Evolutionary conservation across 106 monocot genomes (phyloP).

Genomic region (Amphibolis antarctica): DNA sequence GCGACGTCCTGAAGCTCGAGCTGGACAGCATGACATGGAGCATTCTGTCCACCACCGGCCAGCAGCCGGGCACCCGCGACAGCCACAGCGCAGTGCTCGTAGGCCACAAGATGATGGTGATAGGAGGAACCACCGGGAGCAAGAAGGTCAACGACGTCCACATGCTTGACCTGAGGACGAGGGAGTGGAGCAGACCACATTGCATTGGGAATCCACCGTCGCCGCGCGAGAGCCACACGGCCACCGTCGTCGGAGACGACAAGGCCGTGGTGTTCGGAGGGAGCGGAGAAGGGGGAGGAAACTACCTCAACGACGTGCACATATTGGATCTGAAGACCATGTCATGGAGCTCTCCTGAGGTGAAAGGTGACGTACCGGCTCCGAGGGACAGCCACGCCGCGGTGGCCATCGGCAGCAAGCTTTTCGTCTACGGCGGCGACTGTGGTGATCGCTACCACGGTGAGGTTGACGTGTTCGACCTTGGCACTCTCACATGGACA

Average conservation of each 20-base stretch:
- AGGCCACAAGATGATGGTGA: conserved; percentile 55
- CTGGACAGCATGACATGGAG: conserved; percentile 74
- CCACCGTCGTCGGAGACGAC: conserved; percentile 41
- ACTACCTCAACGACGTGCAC: conserved; percentile 88
- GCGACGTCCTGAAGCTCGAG: conserved; percentile 66
- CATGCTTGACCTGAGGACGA: conserved; percentile 50
- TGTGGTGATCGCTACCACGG: conserved; percentile 85
- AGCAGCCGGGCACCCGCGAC: conserved; percentile 62
- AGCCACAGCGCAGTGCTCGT: conserved; percentile 56
- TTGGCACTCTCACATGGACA: conserved; percentile 65
- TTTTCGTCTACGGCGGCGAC: conserved; percentile 77
- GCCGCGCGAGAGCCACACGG: conserved; percentile 75
- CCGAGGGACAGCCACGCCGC: conserved; percentile 85
- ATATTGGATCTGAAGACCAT: conserved; percentile 62
- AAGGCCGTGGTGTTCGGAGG: conserved; percentile 74
- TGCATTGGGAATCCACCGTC: conserved; percentile 55
- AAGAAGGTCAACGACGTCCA: conserved; percentile 89
- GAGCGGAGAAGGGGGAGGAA: conserved; percentile 79
- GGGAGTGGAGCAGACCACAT: conserved; percentile 60
- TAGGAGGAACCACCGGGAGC: conserved; percentile 74
- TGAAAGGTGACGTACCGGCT: conserved; percentile 53
- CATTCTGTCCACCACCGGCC: conserved; percentile 53
- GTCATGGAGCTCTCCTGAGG: conserved; percentile 67
- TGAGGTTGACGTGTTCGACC: conserved; percentile 77
- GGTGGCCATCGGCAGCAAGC: conserved; percentile 47